These are phyloP conservation scores for Clausena lansium DNA, from an alignment of 345 rosid species.

Conservation along the genomic window DNA sequence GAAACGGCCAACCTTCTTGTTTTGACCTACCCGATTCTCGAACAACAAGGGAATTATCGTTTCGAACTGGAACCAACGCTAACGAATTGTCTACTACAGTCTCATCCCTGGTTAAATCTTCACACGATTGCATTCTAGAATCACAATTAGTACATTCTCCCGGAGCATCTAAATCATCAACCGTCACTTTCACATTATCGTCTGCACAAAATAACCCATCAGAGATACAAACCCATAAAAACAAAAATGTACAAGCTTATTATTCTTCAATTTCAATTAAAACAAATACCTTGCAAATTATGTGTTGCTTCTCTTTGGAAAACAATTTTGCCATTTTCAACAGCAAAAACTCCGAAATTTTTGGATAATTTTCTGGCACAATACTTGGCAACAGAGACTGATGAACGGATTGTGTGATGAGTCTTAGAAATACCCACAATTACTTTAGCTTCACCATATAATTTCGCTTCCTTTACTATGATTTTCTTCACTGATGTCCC, in stretches of 20 bases:
- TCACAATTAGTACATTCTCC: slow-evolving; percentile 9
- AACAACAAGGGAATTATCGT: slow-evolving; percentile 16
- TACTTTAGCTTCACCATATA: slow-evolving; percentile 53
- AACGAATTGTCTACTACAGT: slow-evolving; percentile 38
- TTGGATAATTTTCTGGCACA: slow-evolving; percentile 72
- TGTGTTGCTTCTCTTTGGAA: slow-evolving; percentile 48
- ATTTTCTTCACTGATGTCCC: slow-evolving; percentile 65
- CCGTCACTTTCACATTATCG: neutral
- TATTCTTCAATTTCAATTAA: neutral
- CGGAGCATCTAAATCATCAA: slow-evolving; percentile 1
- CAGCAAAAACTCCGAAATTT: slow-evolving; percentile 59
- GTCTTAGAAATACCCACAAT: slow-evolving; percentile 64
- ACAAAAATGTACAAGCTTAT: neutral
- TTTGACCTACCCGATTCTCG: slow-evolving; percentile 24
- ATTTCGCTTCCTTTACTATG: slow-evolving; percentile 73
- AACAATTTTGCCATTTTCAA: slow-evolving; percentile 68
- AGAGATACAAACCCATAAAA: neutral
- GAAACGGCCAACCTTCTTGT: slow-evolving; percentile 59
- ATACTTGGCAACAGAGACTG: slow-evolving; percentile 69
- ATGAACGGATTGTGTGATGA: slow-evolving; percentile 52
- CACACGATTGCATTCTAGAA: slow-evolving; percentile 10
- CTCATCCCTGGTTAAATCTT: slow-evolving; percentile 13
- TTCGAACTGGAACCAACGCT: slow-evolving; percentile 52
- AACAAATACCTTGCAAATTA: slow-evolving; percentile 22
- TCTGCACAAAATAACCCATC: slow-evolving; percentile 9